Conservation (phyloP, 1,284 basidiomycete species). For the Sporisorium graminicola region DNA sequence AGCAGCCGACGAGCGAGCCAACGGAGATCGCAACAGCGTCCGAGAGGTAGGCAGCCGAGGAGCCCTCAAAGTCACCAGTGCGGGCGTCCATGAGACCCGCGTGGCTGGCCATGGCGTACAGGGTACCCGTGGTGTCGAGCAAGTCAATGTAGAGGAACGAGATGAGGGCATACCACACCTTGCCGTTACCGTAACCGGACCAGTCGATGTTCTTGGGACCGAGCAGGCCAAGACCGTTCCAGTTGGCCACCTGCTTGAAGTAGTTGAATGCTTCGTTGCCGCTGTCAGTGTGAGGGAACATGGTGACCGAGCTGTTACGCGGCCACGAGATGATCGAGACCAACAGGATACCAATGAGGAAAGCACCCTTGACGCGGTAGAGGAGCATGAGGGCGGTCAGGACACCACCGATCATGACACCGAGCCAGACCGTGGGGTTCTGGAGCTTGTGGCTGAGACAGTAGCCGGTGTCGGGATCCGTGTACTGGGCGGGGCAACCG, state of each 20-base stretch:
- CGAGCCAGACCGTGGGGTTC: conserved; percentile 86
- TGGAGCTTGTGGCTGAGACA: conserved; percentile 80
- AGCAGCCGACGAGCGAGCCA: conserved; percentile 85
- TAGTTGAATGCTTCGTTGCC: conserved; percentile 84
- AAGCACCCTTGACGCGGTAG: conserved; percentile 86
- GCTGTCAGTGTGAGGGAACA: conserved; percentile 79
- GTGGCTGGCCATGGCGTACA: conserved; percentile 92
- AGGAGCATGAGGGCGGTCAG: conserved; percentile 76
- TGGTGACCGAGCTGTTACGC: conserved; percentile 81
- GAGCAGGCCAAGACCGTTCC: conserved; percentile 71
- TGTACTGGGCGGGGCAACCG: conserved; percentile 74
- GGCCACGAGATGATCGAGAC: conserved; percentile 92
- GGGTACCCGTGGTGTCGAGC: conserved; percentile 76
- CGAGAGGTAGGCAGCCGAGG: conserved; percentile 78
- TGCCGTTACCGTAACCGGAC: conserved; percentile 75
- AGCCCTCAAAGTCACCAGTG: conserved; percentile 88
- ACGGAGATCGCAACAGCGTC: conserved; percentile 85
- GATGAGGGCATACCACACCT: conserved; percentile 86
- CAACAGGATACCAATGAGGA: conserved; percentile 82
- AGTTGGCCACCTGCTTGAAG: conserved; percentile 88
- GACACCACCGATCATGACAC: conserved; percentile 87
- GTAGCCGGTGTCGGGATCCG: conserved; percentile 71
- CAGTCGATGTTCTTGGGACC: conserved; percentile 75
- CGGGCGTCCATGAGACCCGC: conserved; percentile 87
- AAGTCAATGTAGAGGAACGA: conserved; percentile 85